A percentile compares a stretch with the other conserved stretches of the same genome.
phyloP scores from a whole-genome alignment of 2,329 filamentous ascomycete genomes.

The Elsinoe fawcettii region DNA sequence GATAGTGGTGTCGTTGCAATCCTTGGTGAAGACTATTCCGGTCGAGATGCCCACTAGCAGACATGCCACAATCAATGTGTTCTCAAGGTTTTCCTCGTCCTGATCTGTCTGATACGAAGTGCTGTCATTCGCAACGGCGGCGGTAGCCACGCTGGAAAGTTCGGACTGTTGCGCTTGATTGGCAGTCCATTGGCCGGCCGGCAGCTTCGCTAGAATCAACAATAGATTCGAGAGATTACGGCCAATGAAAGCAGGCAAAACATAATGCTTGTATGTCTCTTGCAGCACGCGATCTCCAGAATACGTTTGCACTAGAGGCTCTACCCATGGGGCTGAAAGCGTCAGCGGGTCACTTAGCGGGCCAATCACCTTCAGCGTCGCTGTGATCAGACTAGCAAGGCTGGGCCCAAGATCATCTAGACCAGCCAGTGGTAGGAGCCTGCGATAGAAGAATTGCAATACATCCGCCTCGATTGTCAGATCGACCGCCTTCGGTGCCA shows the following conservation, averaged over 20 bases:
- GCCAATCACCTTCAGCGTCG: slow-evolving; percentile 16
- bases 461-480: neutral
- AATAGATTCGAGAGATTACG: slow-evolving; percentile 34
- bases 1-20: slow-evolving; percentile 15
- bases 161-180: slow-evolving; percentile 4
- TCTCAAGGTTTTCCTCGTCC: slow-evolving; percentile 14
- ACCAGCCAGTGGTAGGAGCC: neutral
- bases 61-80: slow-evolving; percentile 25
- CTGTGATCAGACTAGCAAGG: neutral
- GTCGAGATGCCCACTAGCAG: slow-evolving; percentile 37
- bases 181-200: slow-evolving; percentile 29
- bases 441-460: neutral
- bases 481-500: neutral
- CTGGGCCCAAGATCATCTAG: slow-evolving; percentile 9
- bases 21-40: slow-evolving; percentile 9
- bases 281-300: slow-evolving; percentile 31
- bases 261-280: slow-evolving; percentile 37
- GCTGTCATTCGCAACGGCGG: no score
- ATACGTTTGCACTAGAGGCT: slow-evolving; percentile 30
- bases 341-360: no score
- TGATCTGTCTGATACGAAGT: slow-evolving; percentile 7
- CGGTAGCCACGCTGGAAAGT: no score
- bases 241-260: slow-evolving; percentile 42
- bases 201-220: slow-evolving; percentile 34
- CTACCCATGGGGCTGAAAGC: slow-evolving; percentile 29